Evolutionary conservation across 2,329 filamentous ascomycete species (phyloP), one percentile per base, ranked within the genome.

Genomic region (Diaporthe destruens): DNA sequence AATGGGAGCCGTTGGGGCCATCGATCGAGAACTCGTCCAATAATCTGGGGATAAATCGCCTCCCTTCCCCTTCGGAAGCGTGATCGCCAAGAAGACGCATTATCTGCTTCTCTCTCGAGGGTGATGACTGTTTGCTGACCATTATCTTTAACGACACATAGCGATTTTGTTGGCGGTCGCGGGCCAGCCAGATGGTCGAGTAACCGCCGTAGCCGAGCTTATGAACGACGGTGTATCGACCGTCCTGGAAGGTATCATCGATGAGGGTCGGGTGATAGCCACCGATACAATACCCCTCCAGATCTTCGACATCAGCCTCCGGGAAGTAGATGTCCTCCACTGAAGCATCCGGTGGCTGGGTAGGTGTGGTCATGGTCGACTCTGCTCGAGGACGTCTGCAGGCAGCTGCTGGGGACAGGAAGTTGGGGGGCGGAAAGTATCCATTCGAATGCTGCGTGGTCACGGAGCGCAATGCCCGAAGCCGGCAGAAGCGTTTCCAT

Each of bases 181-280:
- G 29, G 5, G 63, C 61, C 18, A 86, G 81, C 84, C 84, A 86
- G 39, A 85, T 81, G 8, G 83, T 86, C 2, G 82, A 81, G 76
- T 77, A 83, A 14, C 80, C 80, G 34, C 84, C 83, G 73, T 77
- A 81, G 71, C 84, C 83, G 55, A 85, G 75, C 74, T 85, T 86
- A 55, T 84, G 80, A 56, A 82, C 74, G 51, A 85, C 76, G 36
- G 42, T 20, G 42, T 47, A 47, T 47, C 42, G 42, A 20, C 42
- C 42, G 6, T 47, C 42, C 16, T 77, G 78, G 32, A 82, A 74
- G 59, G 84, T 80, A 61, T 86, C 81, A n/a, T 82, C 82, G 6
- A 86, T 77, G 51, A 78, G 79, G 16, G 83, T 77, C 6, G 84
- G 84, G 75, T 86, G 82, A 67, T 80, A 84, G 18, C 82, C 82